These are phyloP conservation scores for Sphagnum contortum DNA, from an alignment of 225 moss, liverwort and hornwort species.

Conservation along the genomic window DNA sequence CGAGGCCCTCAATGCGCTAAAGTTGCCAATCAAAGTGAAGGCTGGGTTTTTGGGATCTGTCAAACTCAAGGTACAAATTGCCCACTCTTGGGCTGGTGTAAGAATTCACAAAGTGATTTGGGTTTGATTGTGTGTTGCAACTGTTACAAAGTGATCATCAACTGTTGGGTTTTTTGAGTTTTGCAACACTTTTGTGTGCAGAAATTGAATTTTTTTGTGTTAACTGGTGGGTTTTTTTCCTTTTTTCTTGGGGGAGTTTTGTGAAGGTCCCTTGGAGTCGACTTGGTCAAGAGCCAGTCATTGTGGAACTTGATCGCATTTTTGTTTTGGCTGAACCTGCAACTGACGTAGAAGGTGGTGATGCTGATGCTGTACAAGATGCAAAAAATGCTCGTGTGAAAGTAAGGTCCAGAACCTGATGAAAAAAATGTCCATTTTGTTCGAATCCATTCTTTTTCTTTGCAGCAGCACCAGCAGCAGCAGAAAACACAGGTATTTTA, in stretches of 20 bases:
- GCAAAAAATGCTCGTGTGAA: conserved; percentile 69
- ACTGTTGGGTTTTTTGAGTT: too few relatives aligned
- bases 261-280: conserved; percentile 84
- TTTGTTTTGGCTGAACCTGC: conserved; percentile 83
- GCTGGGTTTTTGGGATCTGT: conserved; percentile 96
- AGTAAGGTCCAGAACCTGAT: conserved; percentile 20
- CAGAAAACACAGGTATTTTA: too few relatives aligned
- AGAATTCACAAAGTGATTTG: not conserved
- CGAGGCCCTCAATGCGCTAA: conserved; percentile 91
- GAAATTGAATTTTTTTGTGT: too few relatives aligned
- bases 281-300: conserved; percentile 86
- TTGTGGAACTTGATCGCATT: conserved; percentile 81
- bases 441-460: too few relatives aligned
- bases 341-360: conserved; percentile 68
- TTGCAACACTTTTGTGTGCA: too few relatives aligned
- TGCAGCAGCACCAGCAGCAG: too few relatives aligned
- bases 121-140: too few relatives aligned
- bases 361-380: conserved; percentile 77
- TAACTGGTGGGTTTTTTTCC: too few relatives aligned
- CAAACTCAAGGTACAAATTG: conserved; percentile 62
- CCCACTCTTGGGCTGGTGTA: not conserved
- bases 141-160: too few relatives aligned
- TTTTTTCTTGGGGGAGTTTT: too few relatives aligned
- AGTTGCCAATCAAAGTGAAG: conserved; percentile 96
- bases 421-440: too few relatives aligned